Base-by-base conservation (phyloP, 2,329 filamentous ascomycete species). In the Rutstroemia sp. region DNA sequence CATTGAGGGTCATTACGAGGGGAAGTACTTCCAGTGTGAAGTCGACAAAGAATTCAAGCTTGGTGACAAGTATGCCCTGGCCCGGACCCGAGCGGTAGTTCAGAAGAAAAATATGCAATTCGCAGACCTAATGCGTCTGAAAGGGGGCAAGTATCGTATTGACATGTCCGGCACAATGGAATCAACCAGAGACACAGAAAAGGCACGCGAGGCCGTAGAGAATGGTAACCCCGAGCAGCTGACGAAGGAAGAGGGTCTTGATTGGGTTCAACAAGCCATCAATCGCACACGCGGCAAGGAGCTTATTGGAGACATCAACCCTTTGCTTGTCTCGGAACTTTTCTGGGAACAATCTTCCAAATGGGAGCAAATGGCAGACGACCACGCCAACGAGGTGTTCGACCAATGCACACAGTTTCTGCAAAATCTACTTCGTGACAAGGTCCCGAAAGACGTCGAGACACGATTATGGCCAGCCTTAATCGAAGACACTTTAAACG, bases 281-380 rank as follows among this genome's bases (percentile, higher is more conserved):
- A 47, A 54, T 3, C 54, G 63, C 44, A 60, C 63, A 45, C 54
- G 65, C 42, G 62, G 73, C 57, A 71, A 54, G 51, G 71, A 75
- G 52, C 62, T 75, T 2, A 54, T 68, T 3, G 72, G 73, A 9
- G 71, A 67, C 21, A 72, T 70, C 63, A 75, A 73, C 55, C 70
- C 73, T 2, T 63, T 70, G 1, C 58, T 75, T 1, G 60, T 76
- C 16, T 69, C 69, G 3, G 71, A 74, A 47, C 59, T 76, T 2
- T 75, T 74, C 48, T 69, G 69, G 63, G 70, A 72, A 50, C 70
- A 73, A 57, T 71, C 69, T 3, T 60, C 59, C 3, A 64, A 65
- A 30, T 75, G 72, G 72, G 54, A 65, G 2, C 25, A 54, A 6
- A 60, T 73, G 2, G 68, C 73, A 2, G 17, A 48, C 0, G 44